Evolutionary conservation across 2,329 filamentous ascomycete species (phyloP).

Genomic region (Colletotrichum scovillei): DNA sequence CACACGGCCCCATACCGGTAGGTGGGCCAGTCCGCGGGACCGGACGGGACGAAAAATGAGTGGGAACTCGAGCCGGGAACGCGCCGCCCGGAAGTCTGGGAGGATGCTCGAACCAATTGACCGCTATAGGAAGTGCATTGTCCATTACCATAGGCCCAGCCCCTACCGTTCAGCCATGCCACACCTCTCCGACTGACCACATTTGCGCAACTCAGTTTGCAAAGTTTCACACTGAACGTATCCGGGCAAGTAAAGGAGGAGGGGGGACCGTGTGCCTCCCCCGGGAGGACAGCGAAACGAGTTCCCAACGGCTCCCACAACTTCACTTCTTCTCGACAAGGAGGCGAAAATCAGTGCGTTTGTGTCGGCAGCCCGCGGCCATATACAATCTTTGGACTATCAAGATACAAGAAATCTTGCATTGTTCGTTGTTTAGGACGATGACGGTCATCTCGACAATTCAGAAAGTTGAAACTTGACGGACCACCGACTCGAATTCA

Average conservation of each 20-base stretch:
- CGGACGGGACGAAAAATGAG: background rate
- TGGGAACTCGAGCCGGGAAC: background rate
- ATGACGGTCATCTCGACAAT: background rate
- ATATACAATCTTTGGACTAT: background rate
- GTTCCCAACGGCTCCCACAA: too few relatives aligned
- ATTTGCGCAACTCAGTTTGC: too few relatives aligned
- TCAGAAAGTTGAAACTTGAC: background rate
- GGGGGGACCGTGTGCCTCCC: too few relatives aligned
- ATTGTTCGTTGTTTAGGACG: background rate
- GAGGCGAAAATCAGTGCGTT: background rate
- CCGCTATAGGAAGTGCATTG: background rate
- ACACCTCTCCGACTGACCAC: background rate
- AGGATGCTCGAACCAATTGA: background rate
- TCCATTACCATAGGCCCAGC: background rate
- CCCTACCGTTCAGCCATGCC: background rate
- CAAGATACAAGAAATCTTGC: background rate
- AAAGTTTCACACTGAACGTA: background rate
- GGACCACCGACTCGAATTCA: background rate
- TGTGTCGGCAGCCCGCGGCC: background rate
- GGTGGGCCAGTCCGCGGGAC: background rate
- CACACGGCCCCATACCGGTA: background rate
- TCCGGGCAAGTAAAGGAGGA: background rate
- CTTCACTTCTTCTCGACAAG: too few relatives aligned
- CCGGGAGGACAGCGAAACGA: too few relatives aligned
- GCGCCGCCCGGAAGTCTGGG: background rate